Base-by-base conservation (phyloP, 805 yeast genomes). In the Metschnikowia picachoensis region DNA sequence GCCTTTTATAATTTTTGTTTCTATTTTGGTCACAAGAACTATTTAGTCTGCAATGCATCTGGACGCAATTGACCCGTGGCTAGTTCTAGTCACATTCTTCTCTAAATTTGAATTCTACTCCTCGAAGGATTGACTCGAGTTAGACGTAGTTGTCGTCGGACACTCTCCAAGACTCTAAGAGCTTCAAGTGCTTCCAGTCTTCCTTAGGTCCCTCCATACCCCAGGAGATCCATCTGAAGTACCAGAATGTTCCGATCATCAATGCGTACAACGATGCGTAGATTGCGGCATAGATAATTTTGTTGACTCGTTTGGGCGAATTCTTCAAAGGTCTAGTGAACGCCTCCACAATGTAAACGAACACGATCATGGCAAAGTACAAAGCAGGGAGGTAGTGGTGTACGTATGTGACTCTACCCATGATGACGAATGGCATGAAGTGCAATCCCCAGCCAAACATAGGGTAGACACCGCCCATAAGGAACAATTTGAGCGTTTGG, bases 351-450 rank as follows among this genome's bases (percentile, higher is more conserved):
- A 78, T 65, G 60, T 79, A 86, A 46, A 79, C 80, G 55, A 81
- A 74, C 29, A 88, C 83, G 53, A 91, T 71, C 73, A 90, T 84
- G 41, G 98, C 98, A 83, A 92, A 92, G 69, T 87, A 92, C 52
- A 91, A 76, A 1, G 98, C 96, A 12, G 99, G 99, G 55, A 90
- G 79, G 67, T 92, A 92, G 66, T 92, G 99, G 68, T 92, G 99
- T 30, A 92, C 94, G 64, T 94, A 92, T 2, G 96, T 90, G 47
- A 94, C 97, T 73, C 99, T 86, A 11, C 95, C 90, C 99, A 92
- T 92, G 49, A 89, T 68, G 30, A 85, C 79, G 68, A 92, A 92
- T 30, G 99, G 98, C 59, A 87, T 61, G 67, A 74, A 92, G 67
- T 92, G 97, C 59, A 89, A 73, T 36, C 82, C 75, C 97, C 97